Conservation (phyloP, 164 flowering plant species). For the Houttuynia cordata region DNA sequence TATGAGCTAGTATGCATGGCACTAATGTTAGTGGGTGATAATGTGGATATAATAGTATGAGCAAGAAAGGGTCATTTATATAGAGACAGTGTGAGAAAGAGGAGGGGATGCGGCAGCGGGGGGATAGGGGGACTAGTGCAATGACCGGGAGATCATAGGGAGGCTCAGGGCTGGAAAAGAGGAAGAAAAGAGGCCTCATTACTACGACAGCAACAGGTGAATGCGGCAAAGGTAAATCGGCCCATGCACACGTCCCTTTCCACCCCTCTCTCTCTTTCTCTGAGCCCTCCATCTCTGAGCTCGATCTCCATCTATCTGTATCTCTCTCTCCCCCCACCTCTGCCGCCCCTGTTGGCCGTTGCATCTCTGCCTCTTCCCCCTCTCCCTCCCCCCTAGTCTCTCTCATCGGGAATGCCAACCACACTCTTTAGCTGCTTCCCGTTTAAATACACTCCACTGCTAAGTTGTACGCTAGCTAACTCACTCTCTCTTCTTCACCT, state of each 20-base stretch:
- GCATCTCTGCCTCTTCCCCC: conserved; percentile 25
- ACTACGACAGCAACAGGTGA: conserved; percentile 54
- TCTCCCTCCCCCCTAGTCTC: conserved; percentile 40
- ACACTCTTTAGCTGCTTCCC: conserved; percentile 13
- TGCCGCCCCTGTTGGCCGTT: conserved; percentile 32
- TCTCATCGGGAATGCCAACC: conserved; percentile 33
- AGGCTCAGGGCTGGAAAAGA: conserved; percentile 19
- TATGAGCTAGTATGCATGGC: background rate
- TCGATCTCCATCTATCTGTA: conserved; percentile 37
- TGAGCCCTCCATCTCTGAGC: no score
- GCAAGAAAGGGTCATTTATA: background rate
- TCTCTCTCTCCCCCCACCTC: conserved; percentile 46
- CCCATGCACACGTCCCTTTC: conserved; percentile 76
- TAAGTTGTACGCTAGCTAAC: conserved; percentile 6
- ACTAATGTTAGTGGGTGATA: no score
- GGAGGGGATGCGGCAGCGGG: conserved; percentile 15
- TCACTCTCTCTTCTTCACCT: conserved; percentile 16
- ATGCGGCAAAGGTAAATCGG: conserved; percentile 31
- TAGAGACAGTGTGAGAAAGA: background rate
- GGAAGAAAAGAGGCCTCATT: conserved; percentile 20
- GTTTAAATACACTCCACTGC: conserved; percentile 9
- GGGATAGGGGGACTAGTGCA: conserved; percentile 6
- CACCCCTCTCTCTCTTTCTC: conserved; percentile 8
- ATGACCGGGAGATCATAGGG: conserved; percentile 27
- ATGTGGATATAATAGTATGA: no score